Base-by-base conservation (phyloP, 2,329 filamentous ascomycete species). In the Madurella fahalii region DNA sequence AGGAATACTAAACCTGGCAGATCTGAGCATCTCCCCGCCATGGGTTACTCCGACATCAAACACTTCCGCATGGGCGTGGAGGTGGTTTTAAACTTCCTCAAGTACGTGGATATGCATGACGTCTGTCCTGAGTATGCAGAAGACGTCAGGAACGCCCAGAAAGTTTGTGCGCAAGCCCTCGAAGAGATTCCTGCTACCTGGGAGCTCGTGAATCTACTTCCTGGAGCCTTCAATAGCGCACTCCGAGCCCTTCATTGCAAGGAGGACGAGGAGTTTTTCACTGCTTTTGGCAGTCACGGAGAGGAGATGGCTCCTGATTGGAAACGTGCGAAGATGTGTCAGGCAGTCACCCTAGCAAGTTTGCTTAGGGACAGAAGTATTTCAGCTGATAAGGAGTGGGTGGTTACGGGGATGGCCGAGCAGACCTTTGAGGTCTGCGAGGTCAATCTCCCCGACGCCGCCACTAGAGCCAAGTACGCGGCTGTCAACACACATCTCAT, bases 81-180 rank as follows among this genome's bases (percentile, higher is more conserved):
- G 34, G 82, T 95, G 0, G 77, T 96, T 40, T 82, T 83, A 56
- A 95, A 94, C 66, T 97, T 97, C 67, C 82, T 96, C 59, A 89
- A 90, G 60, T 99, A 96, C 62, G 76, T 97, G 0, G 76, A 92
- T 9, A 82, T 87, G 57, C 92, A 97, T 65, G 81, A 88, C 39
- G 93, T 95, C 15, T 96, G 91, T 64, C 86, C 88, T 0, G 94
- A 97, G 68, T 88, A 92, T 66, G 75, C 71, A 0, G 74, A 78
- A 0, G 81, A 93, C 59, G 77, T 97, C 54, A 71, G 81, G 15
- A 74, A 77, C 0, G 90, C 92, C 0, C 75, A 86, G 8, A 68
- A 68, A 1, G 68, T 93, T 30, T 95, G 90, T 63, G 78, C 84
- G 17, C 66, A 76, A 13, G 90, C 89, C 1, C 77, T 82, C 2